Percentiles rank a stretch among this genome's conserved stretches.
phyloP scores from a whole-genome alignment of 2,329 filamentous ascomycete species.

The Penicillium hordei region DNA sequence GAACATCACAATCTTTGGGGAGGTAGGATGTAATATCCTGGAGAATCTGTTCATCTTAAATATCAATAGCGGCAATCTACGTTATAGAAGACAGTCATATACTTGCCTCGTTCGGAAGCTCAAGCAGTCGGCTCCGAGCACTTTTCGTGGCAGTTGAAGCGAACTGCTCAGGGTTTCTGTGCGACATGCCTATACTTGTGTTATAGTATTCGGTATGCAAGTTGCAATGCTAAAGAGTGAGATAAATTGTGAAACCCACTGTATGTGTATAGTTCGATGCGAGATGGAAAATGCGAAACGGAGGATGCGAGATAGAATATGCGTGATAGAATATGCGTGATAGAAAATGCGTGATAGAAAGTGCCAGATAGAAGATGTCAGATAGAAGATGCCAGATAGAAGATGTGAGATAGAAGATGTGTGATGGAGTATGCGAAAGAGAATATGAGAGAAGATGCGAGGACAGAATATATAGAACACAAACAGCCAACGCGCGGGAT shows the following conservation, averaged over 20 bases:
- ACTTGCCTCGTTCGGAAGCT: conserved; percentile 22
- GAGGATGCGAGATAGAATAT: too few species aligned
- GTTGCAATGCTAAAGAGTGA: neutral
- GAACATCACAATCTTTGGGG: conserved; percentile 33
- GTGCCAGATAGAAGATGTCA: too few species aligned
- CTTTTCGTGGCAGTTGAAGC: neutral
- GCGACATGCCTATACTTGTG: neutral
- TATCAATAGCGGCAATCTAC: neutral
- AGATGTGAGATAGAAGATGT: too few species aligned
- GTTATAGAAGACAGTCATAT: too few species aligned
- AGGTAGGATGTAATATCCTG: conserved; percentile 34
- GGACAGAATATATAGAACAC: too few species aligned
- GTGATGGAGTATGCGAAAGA: too few species aligned
- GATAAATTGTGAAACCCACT: neutral
- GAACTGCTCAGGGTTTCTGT: neutral
- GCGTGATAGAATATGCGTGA: neutral
- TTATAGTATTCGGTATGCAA: neutral
- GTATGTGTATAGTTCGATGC: neutral
- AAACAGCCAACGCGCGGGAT: too few species aligned
- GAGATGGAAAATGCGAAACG: neutral
- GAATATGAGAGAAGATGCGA: too few species aligned
- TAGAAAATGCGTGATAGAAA: neutral
- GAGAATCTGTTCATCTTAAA: conserved; percentile 27
- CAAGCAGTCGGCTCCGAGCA: conserved; percentile 5
- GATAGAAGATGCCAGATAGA: too few species aligned